These are phyloP conservation scores for Cladosporium phlei DNA, from an alignment of 2,329 filamentous ascomycete genomes.

Conservation along the genomic window DNA sequence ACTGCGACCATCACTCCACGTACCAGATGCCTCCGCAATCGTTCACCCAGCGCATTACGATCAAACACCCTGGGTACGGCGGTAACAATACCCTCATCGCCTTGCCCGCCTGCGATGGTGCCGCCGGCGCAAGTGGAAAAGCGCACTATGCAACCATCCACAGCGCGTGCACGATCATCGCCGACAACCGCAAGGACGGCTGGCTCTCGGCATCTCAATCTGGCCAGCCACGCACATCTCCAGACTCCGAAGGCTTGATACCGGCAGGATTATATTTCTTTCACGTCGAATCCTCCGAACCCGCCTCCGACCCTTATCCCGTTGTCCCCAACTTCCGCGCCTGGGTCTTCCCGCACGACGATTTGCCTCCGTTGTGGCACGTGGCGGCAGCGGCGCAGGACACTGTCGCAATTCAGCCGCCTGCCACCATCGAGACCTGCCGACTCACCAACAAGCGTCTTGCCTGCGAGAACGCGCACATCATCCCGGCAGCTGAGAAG, in stretches of 20 bases:
- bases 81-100: background rate
- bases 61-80: background rate
- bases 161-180: background rate
- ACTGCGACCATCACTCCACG: background rate
- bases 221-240: background rate
- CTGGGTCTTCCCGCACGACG: conserved; percentile 21
- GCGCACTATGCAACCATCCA: background rate
- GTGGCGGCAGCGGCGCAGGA: conserved; percentile 10
- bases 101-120: conserved; percentile 1
- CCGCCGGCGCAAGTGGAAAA: background rate
- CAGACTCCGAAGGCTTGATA: conserved; percentile 8
- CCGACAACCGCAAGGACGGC: conserved; percentile 9
- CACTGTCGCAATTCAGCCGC: conserved; percentile 3
- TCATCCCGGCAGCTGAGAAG: conserved; percentile 20
- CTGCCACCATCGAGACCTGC: conserved; percentile 16
- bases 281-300: conserved; percentile 1
- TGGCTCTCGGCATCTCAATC: conserved; percentile 1
- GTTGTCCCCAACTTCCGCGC: conserved; percentile 20
- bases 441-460: conserved; percentile 21
- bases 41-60: background rate
- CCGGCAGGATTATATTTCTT: conserved; percentile 10
- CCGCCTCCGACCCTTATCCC: conserved; percentile 14
- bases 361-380: conserved; percentile 15
- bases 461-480: conserved; percentile 21
- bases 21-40: background rate